phyloP scores from a whole-genome alignment of 768 basidiomycete species.

The Termitomyces bulborhizus region DNA sequence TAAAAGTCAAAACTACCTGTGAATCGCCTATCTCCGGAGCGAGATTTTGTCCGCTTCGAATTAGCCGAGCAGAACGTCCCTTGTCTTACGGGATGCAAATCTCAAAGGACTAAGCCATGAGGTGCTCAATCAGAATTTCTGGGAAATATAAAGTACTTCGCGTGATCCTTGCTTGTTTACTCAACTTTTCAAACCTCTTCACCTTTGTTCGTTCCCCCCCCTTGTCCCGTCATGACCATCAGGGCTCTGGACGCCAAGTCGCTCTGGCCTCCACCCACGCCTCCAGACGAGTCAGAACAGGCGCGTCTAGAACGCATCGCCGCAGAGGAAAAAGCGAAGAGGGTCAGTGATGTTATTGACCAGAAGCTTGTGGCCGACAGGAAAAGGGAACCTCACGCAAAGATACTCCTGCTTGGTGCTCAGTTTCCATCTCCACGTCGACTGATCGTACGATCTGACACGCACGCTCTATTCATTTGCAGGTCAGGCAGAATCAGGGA shows the following conservation, averaged over 20 bases:
- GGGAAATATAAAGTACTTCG: not conserved
- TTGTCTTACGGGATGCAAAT: not conserved
- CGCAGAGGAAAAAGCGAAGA: slow-evolving; percentile 44
- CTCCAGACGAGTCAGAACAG: slow-evolving; percentile 33
- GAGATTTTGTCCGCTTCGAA: not conserved
- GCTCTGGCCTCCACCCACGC: slow-evolving; percentile 22
- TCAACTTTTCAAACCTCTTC: not conserved
- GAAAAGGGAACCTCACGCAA: slow-evolving; percentile 33
- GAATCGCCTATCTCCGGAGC: not conserved
- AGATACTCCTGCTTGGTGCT: slow-evolving; percentile 55
- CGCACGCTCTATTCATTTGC: not conserved
- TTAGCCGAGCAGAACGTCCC: not conserved
- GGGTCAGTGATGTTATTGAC: slow-evolving; percentile 50
- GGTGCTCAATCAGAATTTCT: not conserved
- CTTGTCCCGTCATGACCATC: slow-evolving; percentile 5
- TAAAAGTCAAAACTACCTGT: not conserved
- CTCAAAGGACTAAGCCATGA: not conserved
- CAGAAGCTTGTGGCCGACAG: slow-evolving; percentile 40
- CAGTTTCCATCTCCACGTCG: not conserved
- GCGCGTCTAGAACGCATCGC: slow-evolving; percentile 33
- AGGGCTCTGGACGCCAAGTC: slow-evolving; percentile 1
- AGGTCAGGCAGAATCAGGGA: slow-evolving; percentile 68
- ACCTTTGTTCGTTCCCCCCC: not conserved
- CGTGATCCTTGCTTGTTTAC: not conserved
- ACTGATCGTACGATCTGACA: not conserved